These are phyloP conservation scores for Tulasnella sp. DNA, from an alignment of 768 basidiomycete species.

Conservation along the genomic window DNA sequence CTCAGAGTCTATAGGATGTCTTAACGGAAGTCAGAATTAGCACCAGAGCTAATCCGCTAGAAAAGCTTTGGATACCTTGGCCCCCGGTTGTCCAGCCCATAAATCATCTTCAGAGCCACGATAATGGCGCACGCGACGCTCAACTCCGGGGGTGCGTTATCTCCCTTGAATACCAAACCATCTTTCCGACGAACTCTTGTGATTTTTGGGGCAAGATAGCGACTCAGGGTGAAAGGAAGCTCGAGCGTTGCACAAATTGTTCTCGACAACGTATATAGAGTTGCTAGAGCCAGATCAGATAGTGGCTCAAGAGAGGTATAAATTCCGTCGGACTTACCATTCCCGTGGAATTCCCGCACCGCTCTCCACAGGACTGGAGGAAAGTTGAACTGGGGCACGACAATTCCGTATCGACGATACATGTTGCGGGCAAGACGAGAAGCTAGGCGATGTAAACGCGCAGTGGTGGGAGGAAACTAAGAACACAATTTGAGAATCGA, in stretches of 20 bases:
- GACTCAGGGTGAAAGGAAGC: constrained; percentile 49
- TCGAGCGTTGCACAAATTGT: constrained; percentile 43
- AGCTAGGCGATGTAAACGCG: constrained; percentile 45
- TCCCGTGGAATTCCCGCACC: constrained; percentile 52
- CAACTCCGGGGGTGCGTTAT: constrained; percentile 59
- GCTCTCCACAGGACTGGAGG: constrained; percentile 71
- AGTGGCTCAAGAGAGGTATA: constrained; percentile 13
- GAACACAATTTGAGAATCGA: background rate
- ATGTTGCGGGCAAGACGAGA: constrained; percentile 52
- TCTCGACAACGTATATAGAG: constrained; percentile 54
- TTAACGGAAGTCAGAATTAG: constrained; percentile 16
- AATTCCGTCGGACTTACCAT: constrained; percentile 45
- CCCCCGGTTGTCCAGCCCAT: constrained; percentile 61
- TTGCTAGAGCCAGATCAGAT: constrained; percentile 32
- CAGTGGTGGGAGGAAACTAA: constrained; percentile 54
- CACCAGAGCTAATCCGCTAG: constrained; percentile 21
- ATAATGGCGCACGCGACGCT: constrained; percentile 47
- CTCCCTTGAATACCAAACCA: constrained; percentile 33
- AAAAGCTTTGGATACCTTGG: constrained; percentile 27
- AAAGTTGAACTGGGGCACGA: constrained; percentile 62
- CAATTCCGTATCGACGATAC: constrained; percentile 41
- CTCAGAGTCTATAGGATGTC: constrained; percentile 23
- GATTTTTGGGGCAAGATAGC: constrained; percentile 34
- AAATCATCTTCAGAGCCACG: constrained; percentile 71
- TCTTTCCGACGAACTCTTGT: constrained; percentile 28